Conservation (phyloP, 2,329 filamentous ascomycete species). For the Phialophora chinensis region DNA sequence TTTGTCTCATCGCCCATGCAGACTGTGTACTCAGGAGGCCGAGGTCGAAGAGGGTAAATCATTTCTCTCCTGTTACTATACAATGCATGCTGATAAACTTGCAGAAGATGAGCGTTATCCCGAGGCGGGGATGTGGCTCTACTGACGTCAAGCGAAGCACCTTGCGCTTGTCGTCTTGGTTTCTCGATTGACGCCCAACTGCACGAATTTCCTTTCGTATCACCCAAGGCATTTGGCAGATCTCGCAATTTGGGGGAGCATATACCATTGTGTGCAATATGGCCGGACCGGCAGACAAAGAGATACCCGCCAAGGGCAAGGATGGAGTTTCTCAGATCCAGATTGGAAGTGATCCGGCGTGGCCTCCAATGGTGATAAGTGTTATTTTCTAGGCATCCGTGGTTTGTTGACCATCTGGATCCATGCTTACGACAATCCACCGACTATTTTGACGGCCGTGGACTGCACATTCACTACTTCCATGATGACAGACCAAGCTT, state of each 20-base stretch:
- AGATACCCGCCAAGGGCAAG: slow-evolving; percentile 9
- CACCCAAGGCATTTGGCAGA: not conserved
- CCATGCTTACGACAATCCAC: slow-evolving; percentile 3
- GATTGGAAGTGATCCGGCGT: slow-evolving; percentile 4
- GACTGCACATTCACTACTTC: not conserved
- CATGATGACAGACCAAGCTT: not conserved
- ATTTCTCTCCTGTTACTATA: not conserved
- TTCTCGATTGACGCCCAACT: not conserved
- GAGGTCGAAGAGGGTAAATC: slow-evolving; percentile 47
- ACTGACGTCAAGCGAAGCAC: not conserved
- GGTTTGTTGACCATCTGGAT: not conserved
- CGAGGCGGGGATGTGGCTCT: not conserved
- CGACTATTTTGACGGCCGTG: not conserved
- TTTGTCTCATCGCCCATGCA: slow-evolving; percentile 50
- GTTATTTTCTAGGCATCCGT: not conserved
- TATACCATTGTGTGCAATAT: slow-evolving; percentile 15
- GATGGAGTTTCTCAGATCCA: slow-evolving; percentile 1
- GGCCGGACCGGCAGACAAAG: not conserved
- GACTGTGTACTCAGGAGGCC: slow-evolving; percentile 53
- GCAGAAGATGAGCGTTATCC: slow-evolving; percentile 1
- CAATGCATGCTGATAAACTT: not conserved
- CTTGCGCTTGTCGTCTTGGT: not conserved
- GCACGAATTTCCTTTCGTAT: slow-evolving; percentile 15
- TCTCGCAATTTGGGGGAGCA: slow-evolving; percentile 3
- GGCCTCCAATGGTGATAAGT: not conserved